Base-by-base conservation (phyloP, 2,329 filamentous ascomycete genomes). In the Beauveria pseudobassiana region DNA sequence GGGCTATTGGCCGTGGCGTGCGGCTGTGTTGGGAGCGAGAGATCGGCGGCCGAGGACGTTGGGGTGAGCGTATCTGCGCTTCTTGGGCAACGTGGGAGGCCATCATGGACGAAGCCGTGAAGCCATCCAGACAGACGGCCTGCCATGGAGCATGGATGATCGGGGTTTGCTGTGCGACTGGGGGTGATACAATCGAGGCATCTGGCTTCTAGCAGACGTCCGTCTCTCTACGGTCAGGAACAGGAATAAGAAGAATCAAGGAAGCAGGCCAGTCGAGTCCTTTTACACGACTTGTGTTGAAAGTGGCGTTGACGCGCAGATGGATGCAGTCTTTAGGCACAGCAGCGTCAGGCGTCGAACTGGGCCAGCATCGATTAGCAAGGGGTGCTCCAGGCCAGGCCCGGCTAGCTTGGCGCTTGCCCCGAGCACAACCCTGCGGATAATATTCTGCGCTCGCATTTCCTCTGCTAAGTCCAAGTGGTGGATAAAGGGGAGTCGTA, bases 1-100 rank as follows among this genome's bases (percentile, higher is more conserved):
- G 72, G 52, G 63, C 69, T 69, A 34, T 53, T 22, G 16, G 43
- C 40, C 8, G 54, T 59, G 42, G 28, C 61, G 45, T 54, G 28
- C 8, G n/a, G 28, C 9, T 43, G 20, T 16, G 42, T 30, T 14
- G 20, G 59, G 26, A 14, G 14, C 14, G 49, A 48, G 14, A 61
- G 50, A 43, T 54, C 38, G n/a, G 50, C 22, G 16, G 22, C 1
- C 3, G 59, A 61, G 9, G 59, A 16, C 12, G 28, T 49, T 6
- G 59, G 59, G 5, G 59, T 61, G 18, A 61, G n/a, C 30, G 22
- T 30, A 30, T 38, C 14, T 61, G 28, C 59, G 59, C 30, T 28
- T 46, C 59, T 30, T 61, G 5, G 59, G 8, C 14, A 61, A 43
- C 16, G 14, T 30, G 16, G 43, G 20, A 8, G 50, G 16, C 50